A percentile compares a stretch with the other conserved stretches of the same genome.
These are phyloP conservation scores for Quillaja saponaria DNA, from an alignment of 306 rosid genomes.

Conservation along the genomic window DNA sequence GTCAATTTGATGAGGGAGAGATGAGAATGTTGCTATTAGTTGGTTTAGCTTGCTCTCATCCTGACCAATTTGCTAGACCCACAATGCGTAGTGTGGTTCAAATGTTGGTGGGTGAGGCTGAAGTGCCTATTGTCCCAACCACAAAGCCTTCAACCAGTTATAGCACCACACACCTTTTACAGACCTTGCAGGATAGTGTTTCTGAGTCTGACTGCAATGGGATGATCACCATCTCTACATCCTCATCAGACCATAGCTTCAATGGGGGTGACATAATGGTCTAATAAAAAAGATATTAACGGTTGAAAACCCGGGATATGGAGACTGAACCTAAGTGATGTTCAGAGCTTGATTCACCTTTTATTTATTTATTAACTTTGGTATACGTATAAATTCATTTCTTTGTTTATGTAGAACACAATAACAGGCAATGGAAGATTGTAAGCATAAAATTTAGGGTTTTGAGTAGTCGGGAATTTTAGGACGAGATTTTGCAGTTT, in stretches of 20 bases:
- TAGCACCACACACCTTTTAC: slow-evolving; percentile 68
- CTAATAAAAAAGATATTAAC: slow-evolving; percentile 34
- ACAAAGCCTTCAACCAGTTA: slow-evolving; percentile 66
- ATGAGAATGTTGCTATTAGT: slow-evolving; percentile 68
- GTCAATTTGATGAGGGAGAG: slow-evolving; percentile 65
- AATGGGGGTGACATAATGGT: slow-evolving; percentile 53
- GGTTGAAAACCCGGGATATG: neutral
- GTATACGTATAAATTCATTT: slow-evolving; percentile 43
- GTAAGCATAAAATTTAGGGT: slow-evolving; percentile 27
- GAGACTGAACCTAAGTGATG: no score
- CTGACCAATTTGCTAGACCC: slow-evolving; percentile 74
- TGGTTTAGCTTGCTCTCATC: slow-evolving; percentile 86
- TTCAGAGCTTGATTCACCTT: no score
- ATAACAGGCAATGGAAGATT: slow-evolving; percentile 33
- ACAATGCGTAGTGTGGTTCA: slow-evolving; percentile 84
- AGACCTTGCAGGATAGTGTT: slow-evolving; percentile 81
- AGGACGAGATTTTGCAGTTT: neutral
- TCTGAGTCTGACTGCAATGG: slow-evolving; percentile 91
- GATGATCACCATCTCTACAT: slow-evolving; percentile 65
- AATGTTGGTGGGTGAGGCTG: slow-evolving; percentile 84
- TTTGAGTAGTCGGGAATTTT: neutral
- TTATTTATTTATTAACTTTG: slow-evolving; percentile 40
- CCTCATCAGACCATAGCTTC: slow-evolving; percentile 67
- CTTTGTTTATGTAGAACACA: slow-evolving; percentile 46
- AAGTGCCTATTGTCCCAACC: slow-evolving; percentile 80